Conservation (phyloP, 768 basidiomycete species). For the Baorangia bicolor region DNA sequence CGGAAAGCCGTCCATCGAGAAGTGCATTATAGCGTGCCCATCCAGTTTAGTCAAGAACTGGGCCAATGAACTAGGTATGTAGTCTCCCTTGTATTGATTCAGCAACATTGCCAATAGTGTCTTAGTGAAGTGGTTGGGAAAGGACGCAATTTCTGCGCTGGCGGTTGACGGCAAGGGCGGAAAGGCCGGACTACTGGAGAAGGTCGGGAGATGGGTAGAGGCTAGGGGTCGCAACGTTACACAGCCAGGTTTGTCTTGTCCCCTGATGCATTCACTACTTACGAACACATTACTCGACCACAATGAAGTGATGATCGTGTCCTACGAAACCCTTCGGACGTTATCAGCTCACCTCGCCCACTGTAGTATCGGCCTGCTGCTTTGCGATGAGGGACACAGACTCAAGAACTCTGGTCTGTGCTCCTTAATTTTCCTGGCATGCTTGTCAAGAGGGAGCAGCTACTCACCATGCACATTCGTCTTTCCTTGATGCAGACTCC, state of each 20-base stretch:
- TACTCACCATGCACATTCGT: not conserved
- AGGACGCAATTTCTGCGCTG: constrained; percentile 75
- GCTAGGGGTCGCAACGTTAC: constrained; percentile 88
- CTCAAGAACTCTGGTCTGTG: constrained; percentile 88
- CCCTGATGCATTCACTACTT: not conserved
- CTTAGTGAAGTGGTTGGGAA: constrained; percentile 93
- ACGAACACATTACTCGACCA: not conserved
- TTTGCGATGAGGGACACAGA: constrained; percentile 96
- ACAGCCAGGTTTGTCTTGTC: constrained; percentile 66
- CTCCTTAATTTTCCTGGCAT: not conserved
- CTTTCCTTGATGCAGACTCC: constrained; percentile 54
- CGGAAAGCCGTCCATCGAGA: constrained; percentile 87
- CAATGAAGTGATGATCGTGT: constrained; percentile 92
- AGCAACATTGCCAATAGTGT: not conserved
- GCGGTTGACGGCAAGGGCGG: constrained; percentile 92
- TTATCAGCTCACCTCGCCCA: constrained; percentile 72
- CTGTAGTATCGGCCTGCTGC: constrained; percentile 84
- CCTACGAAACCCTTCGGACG: constrained; percentile 92
- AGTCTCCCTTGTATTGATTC: not conserved
- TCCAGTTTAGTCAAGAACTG: constrained; percentile 97
- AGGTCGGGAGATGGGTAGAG: constrained; percentile 86
- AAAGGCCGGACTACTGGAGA: constrained; percentile 75
- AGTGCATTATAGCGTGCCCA: constrained; percentile 96
- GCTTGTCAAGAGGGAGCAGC: not conserved
- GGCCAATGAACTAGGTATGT: constrained; percentile 91